Conservation (phyloP, 2,329 filamentous ascomycete species). For the Penicillium palitans region DNA sequence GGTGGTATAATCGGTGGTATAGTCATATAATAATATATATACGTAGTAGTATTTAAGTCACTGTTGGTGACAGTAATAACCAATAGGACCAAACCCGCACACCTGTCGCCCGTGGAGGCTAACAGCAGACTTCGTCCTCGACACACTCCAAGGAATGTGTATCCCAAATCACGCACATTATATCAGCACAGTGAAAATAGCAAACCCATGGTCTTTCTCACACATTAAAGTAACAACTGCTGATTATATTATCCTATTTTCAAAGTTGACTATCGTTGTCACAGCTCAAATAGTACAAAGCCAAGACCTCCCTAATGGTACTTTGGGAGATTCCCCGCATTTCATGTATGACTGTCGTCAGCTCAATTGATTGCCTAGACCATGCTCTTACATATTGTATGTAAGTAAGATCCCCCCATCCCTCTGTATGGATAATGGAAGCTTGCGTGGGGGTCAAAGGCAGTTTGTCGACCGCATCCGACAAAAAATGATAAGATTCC, state of each 20-base stretch:
- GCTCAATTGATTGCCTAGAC: neutral
- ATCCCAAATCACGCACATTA: neutral
- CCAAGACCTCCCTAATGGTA: neutral
- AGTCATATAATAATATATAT: neutral
- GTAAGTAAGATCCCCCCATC: neutral
- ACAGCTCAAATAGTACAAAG: neutral
- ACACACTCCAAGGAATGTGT: neutral
- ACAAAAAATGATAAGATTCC: too few species aligned
- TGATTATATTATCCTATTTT: neutral
- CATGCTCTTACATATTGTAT: neutral
- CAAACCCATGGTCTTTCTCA: too few species aligned
- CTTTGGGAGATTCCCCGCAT: conserved; percentile 4
- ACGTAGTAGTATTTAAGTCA: neutral
- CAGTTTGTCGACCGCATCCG: too few species aligned
- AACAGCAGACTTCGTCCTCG: neutral
- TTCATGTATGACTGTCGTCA: neutral
- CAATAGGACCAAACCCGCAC: neutral
- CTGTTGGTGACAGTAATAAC: neutral
- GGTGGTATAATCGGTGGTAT: too few species aligned
- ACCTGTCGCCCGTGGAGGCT: neutral
- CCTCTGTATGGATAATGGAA: neutral
- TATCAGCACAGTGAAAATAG: neutral
- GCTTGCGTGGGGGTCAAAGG: neutral
- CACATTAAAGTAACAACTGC: neutral
- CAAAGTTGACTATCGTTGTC: neutral